Evolutionary conservation across 2,329 filamentous ascomycete species (phyloP), one percentile per base, ranked within the genome.

Genomic region (Aspergillaceae sp.): DNA sequence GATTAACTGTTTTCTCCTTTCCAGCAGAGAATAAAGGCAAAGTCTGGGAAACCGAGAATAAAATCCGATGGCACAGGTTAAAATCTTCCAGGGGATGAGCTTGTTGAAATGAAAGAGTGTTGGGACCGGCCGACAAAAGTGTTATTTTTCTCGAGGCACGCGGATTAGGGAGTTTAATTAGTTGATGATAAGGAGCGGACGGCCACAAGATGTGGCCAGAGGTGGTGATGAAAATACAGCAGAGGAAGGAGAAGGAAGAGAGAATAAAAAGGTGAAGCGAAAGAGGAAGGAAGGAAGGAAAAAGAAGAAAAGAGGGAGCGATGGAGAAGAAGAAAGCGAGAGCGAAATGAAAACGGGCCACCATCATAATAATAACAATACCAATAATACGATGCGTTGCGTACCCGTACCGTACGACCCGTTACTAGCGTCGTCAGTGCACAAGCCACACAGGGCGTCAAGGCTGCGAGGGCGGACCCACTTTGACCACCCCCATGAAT

Each of bases 161-260:
- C 36, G 43, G 10, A 40, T 29, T 8, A 34, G 36, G 43, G 29
- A 33, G 9, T 40, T 41, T 32, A 19, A 19, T 19, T 19, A 19
- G 19, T 19, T 19, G 19, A 19, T 19, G 19, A 51, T 64, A 66
- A 66, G 57, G 63, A 66, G 58, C 61, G 63, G 63, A 66, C 63
- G 63, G 62, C 63, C 63, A 64, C 60, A 52, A 60, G 47, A 54
- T 46, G 56, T 60, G 55, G 60, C 19, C 19, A 19, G 19, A 19
- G 19, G 19, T 19, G 19, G 19, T 19, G 19, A 19, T 19, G 19
- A 19, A 19, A 19, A 19, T 19, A 19, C 19, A 19, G 19, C 60
- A 47, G 45, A 42, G 45, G 41, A 44, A 40, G 45, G 29, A 40
- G 41, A 30, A 42, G 35, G 36, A 48, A 48, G 38, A 32, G 41